Percentiles rank a stretch among this genome's conserved stretches.
Conservation (phyloP, 768 basidiomycete genomes). For the Auriscalpium microsporum region DNA sequence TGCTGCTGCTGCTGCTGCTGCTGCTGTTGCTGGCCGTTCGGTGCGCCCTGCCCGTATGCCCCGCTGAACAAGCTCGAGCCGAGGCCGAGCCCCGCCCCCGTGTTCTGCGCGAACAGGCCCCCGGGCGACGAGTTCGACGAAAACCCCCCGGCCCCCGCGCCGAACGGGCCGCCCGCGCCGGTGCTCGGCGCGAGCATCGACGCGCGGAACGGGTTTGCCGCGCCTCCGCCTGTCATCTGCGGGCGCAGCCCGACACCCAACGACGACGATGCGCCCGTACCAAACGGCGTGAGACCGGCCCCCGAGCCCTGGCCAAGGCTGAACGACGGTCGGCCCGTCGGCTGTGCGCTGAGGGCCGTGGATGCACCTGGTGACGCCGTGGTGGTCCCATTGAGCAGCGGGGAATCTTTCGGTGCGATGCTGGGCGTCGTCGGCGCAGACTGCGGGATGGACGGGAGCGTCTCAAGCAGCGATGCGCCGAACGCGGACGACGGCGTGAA, state of each 20-base stretch:
- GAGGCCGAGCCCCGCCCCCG: conserved; percentile 1
- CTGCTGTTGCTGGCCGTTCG: conserved; percentile 12
- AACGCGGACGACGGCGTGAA: conserved; percentile 50
- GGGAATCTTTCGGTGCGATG: conserved; percentile 7
- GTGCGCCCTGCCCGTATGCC: conserved; percentile 12
- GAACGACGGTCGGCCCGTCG: conserved; percentile 9
- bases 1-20: conserved; percentile 29
- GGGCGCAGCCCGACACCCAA: conserved; percentile 29
- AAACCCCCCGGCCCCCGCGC: conserved; percentile 7
- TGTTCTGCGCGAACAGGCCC: conserved; percentile 12
- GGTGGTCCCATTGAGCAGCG: neutral
- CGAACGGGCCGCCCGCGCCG: conserved; percentile 3
- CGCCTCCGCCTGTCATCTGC: conserved; percentile 30
- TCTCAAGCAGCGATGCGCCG: conserved; percentile 41
- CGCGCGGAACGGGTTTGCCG: conserved; percentile 35
- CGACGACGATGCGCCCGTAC: neutral
- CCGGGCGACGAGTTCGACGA: conserved; percentile 21
- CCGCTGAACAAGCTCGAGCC: neutral
- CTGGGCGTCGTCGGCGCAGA: conserved; percentile 44
- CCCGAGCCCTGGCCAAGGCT: neutral
- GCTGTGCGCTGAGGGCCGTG: conserved; percentile 9
- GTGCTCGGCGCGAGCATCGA: conserved; percentile 23
- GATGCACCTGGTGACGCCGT: neutral
- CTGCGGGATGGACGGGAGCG: conserved; percentile 60
- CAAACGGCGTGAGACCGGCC: conserved; percentile 3